Evolutionary conservation across 805 yeast genomes (phyloP), one percentile per base, ranked within the genome.

Genomic region (Starmerella vaccinii): DNA sequence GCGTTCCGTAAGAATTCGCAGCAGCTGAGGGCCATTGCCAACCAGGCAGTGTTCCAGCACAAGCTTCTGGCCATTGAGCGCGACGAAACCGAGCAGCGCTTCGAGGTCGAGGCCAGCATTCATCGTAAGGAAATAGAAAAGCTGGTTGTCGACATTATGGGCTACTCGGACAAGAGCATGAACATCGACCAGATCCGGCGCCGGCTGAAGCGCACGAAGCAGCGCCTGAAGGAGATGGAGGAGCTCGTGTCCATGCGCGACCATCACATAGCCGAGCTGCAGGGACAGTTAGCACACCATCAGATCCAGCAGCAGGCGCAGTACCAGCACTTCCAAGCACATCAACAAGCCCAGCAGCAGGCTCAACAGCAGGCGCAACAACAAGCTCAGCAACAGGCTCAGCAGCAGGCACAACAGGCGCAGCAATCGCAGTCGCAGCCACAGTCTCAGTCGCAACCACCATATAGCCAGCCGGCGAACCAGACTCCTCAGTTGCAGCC

Each of bases 91-190:
- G 69, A 68, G 38, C 74, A 70, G 63, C 61, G 78, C 18, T 66
- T 67, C 50, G 75, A 73, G 55, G 79, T 75, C 16, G 79, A 75
- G 56, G 67, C 65, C 46, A 68, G 63, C 45, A 59, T 75, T n/a
- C 65, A 66, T 39, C 68, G 72, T 57, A 66, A 75, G 30, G 76
- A 74, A 57, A 71, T 73, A n/a, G 75, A 75, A 53, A 63, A 69
- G 46, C 61, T 74, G 39, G 64, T 68, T 33, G 51, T 60, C 30
- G 76, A 68, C 44, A 59, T 63, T 50, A 65, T 64, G 49, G 66
- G 65, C 22, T 65, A 63, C 46, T 53, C 62, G 50, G 63, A 61
- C 51, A 50, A 63, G 13, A 69, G 66, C 34, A 61, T 65, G 44
- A 68, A 65, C 23, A 63, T 62, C 16, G 64, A 73, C 12, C 63